Conservation (phyloP, 768 basidiomycete genomes). For the Zangia roseola region DNA sequence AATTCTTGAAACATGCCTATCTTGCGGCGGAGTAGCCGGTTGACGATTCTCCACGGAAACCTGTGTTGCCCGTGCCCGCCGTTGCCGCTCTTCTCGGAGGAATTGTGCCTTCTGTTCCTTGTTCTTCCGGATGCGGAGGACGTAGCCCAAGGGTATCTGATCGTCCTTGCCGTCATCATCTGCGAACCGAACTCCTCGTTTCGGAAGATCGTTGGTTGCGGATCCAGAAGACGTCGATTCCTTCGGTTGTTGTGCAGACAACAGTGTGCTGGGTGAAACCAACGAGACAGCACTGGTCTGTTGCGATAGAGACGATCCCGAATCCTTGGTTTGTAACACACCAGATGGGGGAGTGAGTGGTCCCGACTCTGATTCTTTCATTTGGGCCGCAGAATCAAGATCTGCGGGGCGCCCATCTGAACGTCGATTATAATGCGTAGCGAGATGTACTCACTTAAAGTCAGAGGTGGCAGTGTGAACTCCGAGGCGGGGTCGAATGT, state of each 20-base stretch:
- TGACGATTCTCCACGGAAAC: constrained; percentile 33
- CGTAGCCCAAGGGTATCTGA: constrained; percentile 63
- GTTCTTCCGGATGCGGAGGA: constrained; percentile 69
- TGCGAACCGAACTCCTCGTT: constrained; percentile 62
- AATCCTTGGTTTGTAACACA: constrained; percentile 4
- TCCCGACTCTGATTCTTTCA: constrained; percentile 1
- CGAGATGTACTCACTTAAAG: constrained; percentile 16
- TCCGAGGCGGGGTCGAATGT: constrained; percentile 18
- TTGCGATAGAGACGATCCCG: background rate
- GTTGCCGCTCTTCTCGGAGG: constrained; percentile 57
- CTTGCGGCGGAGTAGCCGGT: constrained; percentile 6
- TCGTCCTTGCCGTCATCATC: constrained; percentile 66
- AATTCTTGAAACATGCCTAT: constrained; percentile 14
- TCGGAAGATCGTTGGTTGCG: constrained; percentile 16
- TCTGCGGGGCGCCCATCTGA: constrained; percentile 19
- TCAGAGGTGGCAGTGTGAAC: constrained; percentile 15
- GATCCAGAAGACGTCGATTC: constrained; percentile 8
- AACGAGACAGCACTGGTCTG: background rate
- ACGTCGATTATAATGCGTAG: background rate
- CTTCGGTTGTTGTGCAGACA: background rate
- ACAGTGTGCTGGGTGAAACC: background rate
- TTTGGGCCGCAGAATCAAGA: constrained; percentile 17
- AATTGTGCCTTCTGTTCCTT: constrained; percentile 72
- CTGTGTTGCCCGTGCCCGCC: constrained; percentile 41
- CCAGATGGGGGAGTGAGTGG: constrained; percentile 1